Evolutionary conservation across 495 filamentous ascomycete genomes (phyloP).

Genomic region (Apiosordaria backusii): DNA sequence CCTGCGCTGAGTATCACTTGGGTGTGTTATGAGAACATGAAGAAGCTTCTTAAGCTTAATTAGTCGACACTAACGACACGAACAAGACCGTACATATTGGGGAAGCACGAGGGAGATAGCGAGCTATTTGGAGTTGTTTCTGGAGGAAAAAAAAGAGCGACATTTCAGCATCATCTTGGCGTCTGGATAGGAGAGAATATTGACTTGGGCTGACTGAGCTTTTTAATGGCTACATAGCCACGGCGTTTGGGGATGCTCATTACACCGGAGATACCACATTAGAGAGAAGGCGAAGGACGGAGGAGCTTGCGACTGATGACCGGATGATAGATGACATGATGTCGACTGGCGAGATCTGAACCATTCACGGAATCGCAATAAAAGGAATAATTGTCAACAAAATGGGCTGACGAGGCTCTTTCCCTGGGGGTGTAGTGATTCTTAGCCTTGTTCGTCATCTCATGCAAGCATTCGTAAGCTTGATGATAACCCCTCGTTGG

Average conservation of each 20-base stretch:
- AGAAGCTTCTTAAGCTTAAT: conserved; percentile 67
- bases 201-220: conserved; percentile 7
- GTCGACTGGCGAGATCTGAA: neutral
- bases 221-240: conserved; percentile 12
- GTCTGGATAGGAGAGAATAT: conserved; percentile 17
- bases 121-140: conserved; percentile 2
- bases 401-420: neutral
- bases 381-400: neutral
- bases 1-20: conserved; percentile 97
- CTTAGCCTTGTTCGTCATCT: neutral
- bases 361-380: neutral
- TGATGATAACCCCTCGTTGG: neutral
- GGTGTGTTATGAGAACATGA: conserved; percentile 95
- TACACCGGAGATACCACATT: conserved; percentile 18
- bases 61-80: conserved; percentile 7
- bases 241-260: conserved; percentile 16
- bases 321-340: neutral
- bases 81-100: neutral
- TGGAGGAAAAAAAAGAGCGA: conserved; percentile 5
- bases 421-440: neutral
- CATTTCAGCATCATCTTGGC: conserved; percentile 24
- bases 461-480: neutral
- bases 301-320: neutral
- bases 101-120: neutral
- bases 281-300: conserved; percentile 10